These are phyloP conservation scores for Dichotomocladium elegans DNA, from an alignment of 371 early-diverging fungal species.

Conservation along the genomic window DNA sequence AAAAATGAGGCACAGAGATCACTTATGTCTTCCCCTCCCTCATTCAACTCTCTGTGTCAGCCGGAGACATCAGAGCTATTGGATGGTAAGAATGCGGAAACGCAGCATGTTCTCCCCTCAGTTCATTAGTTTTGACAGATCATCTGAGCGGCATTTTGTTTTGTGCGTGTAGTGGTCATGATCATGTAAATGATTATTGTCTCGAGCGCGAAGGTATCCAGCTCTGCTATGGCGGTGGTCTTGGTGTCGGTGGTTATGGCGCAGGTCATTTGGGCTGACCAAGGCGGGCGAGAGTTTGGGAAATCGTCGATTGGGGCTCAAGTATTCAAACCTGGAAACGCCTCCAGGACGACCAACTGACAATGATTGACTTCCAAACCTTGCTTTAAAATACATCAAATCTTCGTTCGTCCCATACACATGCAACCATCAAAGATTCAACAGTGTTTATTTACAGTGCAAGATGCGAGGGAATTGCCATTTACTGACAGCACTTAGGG, in stretches of 20 bases:
- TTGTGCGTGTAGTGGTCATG: constrained; percentile 32
- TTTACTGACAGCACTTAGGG: constrained; percentile 5
- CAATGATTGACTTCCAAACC: constrained; percentile 44
- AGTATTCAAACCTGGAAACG: constrained; percentile 50
- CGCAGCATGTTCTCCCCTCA: too few relatives aligned
- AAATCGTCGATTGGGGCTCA: constrained; percentile 29
- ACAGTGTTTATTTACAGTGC: background rate
- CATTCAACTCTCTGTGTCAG: background rate
- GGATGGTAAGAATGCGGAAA: background rate
- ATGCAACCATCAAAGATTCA: background rate
- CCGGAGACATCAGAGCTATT: background rate
- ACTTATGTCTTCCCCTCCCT: background rate
- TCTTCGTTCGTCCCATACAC: background rate
- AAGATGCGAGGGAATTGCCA: too few relatives aligned
- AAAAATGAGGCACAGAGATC: too few relatives aligned
- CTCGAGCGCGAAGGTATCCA: constrained; percentile 37
- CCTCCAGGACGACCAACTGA: constrained; percentile 29
- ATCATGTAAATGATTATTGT: constrained; percentile 55
- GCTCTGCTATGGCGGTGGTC: constrained; percentile 51
- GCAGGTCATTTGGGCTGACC: constrained; percentile 40
- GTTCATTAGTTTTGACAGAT: too few relatives aligned
- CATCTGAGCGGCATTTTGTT: too few relatives aligned
- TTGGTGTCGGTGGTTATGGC: constrained; percentile 51
- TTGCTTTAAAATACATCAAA: constrained; percentile 13
- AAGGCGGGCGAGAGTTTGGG: constrained; percentile 45